Conservation (phyloP, 2,329 filamentous ascomycete species). For the Westerdykella sp. region DNA sequence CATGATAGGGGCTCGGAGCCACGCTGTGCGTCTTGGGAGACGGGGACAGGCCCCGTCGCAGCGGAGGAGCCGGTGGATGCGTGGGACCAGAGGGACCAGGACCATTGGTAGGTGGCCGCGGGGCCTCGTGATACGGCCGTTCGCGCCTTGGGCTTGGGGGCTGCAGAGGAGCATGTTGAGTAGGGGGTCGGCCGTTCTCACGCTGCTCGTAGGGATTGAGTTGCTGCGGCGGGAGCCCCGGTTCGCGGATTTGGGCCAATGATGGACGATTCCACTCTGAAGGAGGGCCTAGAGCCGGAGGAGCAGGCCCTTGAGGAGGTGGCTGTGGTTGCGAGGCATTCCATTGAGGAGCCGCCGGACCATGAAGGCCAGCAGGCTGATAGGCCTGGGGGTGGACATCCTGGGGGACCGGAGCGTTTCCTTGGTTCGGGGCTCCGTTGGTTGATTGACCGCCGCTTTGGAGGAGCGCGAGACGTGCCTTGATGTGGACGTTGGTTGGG, state of each 20-base stretch:
- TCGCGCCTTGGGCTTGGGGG: slow-evolving; percentile 74
- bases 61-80: slow-evolving; percentile 37
- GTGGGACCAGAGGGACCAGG: slow-evolving; percentile 39
- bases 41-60: slow-evolving; percentile 50
- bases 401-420: slow-evolving; percentile 78
- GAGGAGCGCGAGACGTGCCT: slow-evolving; percentile 82
- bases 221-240: slow-evolving; percentile 60
- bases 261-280: slow-evolving; percentile 52
- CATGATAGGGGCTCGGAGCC: slow-evolving; percentile 48
- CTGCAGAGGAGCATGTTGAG: slow-evolving; percentile 57
- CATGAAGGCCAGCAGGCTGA: slow-evolving; percentile 73
- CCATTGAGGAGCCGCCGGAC: slow-evolving; percentile 84
- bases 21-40: slow-evolving; percentile 55
- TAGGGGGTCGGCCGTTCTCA: slow-evolving; percentile 63
- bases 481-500: slow-evolving; percentile 89
- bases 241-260: slow-evolving; percentile 69
- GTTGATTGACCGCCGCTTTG: slow-evolving; percentile 64
- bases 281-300: slow-evolving; percentile 45
- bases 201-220: slow-evolving; percentile 77
- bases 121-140: slow-evolving; percentile 62
- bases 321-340: slow-evolving; percentile 64
- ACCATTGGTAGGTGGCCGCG: slow-evolving; percentile 45
- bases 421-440: slow-evolving; percentile 64
- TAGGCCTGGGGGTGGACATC: slow-evolving; percentile 96
- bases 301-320: slow-evolving; percentile 59